Percentiles rank a stretch among this genome's conserved stretches.
phyloP scores from a whole-genome alignment of 2,329 filamentous ascomycete species.

The Rhynchosporium agropyri region DNA sequence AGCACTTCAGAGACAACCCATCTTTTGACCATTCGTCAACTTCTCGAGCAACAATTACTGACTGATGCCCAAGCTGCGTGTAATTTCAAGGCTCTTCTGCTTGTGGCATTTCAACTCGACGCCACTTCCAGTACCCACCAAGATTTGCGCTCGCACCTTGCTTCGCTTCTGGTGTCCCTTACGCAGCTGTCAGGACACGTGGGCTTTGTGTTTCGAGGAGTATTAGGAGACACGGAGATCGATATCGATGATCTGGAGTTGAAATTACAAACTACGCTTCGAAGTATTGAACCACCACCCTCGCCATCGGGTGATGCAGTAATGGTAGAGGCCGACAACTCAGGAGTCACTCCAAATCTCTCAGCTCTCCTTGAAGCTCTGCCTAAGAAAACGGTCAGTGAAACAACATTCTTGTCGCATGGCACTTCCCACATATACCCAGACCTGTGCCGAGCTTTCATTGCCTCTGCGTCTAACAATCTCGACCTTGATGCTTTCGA shows the following conservation, averaged over 20 bases:
- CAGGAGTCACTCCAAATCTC: conserved; percentile 40
- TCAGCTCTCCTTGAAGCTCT: conserved; percentile 34
- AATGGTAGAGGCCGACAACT: conserved; percentile 48
- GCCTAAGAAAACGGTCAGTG: conserved; percentile 42
- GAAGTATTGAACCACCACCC: conserved; percentile 56
- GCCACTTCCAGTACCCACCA: conserved; percentile 57
- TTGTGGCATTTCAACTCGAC: conserved; percentile 60
- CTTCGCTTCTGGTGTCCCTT: conserved; percentile 67
- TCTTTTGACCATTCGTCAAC: conserved; percentile 61
- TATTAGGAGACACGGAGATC: conserved; percentile 67
- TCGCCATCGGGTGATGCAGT: conserved; percentile 53
- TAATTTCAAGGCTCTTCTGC: conserved; percentile 66
- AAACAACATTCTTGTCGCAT: conserved; percentile 56
- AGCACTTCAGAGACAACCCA: conserved; percentile 61
- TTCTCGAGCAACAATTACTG: conserved; percentile 62
- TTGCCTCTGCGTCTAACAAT: conserved; percentile 53
- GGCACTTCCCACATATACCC: conserved; percentile 56
- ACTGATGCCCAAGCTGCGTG: conserved; percentile 63
- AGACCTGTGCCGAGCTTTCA: conserved; percentile 61
- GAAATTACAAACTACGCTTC: conserved; percentile 71
- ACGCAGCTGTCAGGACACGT: conserved; percentile 60
- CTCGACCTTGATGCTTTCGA: conserved; percentile 47
- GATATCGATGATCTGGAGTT: conserved; percentile 77
- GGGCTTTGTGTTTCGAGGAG: conserved; percentile 66
- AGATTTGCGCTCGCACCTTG: conserved; percentile 63